Evolutionary conservation across 2,329 filamentous ascomycete genomes (phyloP).

Genomic region (Epichloe gansuensis): DNA sequence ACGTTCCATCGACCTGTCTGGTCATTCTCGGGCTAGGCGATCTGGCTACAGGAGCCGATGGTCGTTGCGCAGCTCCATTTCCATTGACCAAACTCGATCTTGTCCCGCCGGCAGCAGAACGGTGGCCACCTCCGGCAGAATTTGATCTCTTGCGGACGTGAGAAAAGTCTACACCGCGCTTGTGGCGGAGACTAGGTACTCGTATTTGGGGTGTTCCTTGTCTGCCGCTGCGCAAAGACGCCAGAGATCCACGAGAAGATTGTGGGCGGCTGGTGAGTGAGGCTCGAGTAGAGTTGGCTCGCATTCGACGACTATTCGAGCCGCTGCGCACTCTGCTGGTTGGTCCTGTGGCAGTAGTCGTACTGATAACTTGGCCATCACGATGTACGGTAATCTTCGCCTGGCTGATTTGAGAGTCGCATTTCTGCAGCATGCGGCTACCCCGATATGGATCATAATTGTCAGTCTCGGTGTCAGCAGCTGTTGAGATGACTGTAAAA

Average conservation of each 20-base stretch:
- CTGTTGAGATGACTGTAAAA: constrained; percentile 54
- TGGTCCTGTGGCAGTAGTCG: constrained; percentile 14
- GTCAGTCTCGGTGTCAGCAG: constrained; percentile 37
- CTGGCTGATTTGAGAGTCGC: constrained; percentile 41
- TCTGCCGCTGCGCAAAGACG: constrained; percentile 36
- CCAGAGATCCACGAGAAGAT: constrained; percentile 31
- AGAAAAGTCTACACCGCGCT: constrained; percentile 44
- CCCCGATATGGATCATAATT: constrained; percentile 82
- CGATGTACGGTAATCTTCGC: constrained; percentile 60
- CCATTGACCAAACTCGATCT: constrained; percentile 9
- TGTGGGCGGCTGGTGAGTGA: constrained; percentile 19
- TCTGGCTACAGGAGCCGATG: constrained; percentile 11
- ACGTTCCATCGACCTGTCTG: constrained; percentile 13
- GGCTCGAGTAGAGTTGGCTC: constrained; percentile 17
- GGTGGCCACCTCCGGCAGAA: constrained; percentile 15
- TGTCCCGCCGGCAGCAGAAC: constrained; percentile 4
- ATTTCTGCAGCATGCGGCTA: constrained; percentile 37
- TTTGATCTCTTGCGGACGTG: constrained; percentile 30
- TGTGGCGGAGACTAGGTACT: constrained; percentile 31
- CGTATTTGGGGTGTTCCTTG: constrained; percentile 31
- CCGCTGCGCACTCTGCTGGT: constrained; percentile 23
- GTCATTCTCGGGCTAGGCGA: constrained; percentile 19
- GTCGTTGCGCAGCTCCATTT: constrained; percentile 10
- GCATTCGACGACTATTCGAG: constrained; percentile 21
- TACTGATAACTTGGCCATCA: constrained; percentile 21